Evolutionary conservation across 2,329 filamentous ascomycete species (phyloP).

Genomic region (Colletotrichum tanaceti): DNA sequence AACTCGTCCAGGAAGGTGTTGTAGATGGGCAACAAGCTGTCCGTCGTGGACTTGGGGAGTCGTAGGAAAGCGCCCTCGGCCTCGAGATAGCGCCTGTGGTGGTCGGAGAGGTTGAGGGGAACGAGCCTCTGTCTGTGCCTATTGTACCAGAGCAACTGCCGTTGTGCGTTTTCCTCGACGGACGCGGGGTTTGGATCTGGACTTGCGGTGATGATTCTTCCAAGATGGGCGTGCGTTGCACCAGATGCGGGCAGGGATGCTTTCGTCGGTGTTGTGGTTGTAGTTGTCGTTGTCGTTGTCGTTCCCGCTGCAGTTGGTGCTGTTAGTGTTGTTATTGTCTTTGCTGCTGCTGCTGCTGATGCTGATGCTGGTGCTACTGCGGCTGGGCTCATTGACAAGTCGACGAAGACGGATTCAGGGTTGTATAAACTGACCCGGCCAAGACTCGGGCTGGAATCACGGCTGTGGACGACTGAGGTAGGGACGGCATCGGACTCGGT

Average conservation of each 20-base stretch:
- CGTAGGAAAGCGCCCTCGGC: conserved; percentile 38
- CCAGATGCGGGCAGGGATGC: not conserved
- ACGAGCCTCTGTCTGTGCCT: conserved; percentile 29
- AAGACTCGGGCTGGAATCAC: conserved; percentile 30
- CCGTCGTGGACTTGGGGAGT: conserved; percentile 39
- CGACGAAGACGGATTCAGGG: conserved; percentile 41
- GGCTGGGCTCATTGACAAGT: conserved; percentile 25
- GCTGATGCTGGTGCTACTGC: too few species aligned
- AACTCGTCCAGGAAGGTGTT: conserved; percentile 39
- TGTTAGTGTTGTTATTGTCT: too few species aligned
- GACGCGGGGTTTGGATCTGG: not conserved
- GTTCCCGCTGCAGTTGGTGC: too few species aligned
- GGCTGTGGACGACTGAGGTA: not conserved
- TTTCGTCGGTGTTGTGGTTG: not conserved
- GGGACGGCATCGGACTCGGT: not conserved
- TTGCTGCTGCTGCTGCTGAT: too few species aligned
- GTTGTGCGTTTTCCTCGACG: conserved; percentile 10
- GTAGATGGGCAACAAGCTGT: conserved; percentile 40
- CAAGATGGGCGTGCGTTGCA: not conserved
- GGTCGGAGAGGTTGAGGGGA: conserved; percentile 18
- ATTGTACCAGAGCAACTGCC: conserved; percentile 39
- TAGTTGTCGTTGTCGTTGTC: too few species aligned
- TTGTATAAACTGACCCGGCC: conserved; percentile 42
- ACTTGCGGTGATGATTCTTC: too few species aligned
- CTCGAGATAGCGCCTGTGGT: conserved; percentile 39